Conservation (phyloP, 192 early-diverging fungal genomes). For the Coemansia sp. region DNA sequence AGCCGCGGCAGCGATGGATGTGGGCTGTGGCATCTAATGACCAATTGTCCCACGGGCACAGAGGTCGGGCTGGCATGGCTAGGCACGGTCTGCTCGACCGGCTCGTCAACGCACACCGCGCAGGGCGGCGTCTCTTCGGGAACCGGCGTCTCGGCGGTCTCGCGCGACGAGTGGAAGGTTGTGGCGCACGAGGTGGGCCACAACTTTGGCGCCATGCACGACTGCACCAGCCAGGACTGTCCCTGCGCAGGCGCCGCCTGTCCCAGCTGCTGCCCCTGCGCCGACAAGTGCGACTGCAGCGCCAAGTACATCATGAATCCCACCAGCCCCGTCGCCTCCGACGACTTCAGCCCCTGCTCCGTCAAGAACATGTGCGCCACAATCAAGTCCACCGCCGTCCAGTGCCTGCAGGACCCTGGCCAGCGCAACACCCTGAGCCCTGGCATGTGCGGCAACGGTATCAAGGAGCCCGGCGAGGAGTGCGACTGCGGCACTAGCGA, state of each 20-base stretch:
- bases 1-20: slow-evolving; percentile 67
- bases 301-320: slow-evolving; percentile 78
- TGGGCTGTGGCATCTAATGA: slow-evolving; percentile 95
- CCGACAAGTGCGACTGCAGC: slow-evolving; percentile 65
- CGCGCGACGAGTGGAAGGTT: slow-evolving; percentile 89
- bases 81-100: slow-evolving; percentile 67
- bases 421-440: slow-evolving; percentile 40
- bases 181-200: slow-evolving; percentile 96
- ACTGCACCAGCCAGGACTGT: slow-evolving; percentile 76
- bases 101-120: slow-evolving; percentile 55
- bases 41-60: slow-evolving; percentile 73
- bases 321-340: slow-evolving; percentile 62
- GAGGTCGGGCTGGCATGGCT: slow-evolving; percentile 91
- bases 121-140: slow-evolving; percentile 64
- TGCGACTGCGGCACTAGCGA: slow-evolving; percentile 84
- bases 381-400: slow-evolving; percentile 17
- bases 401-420: slow-evolving; percentile 55
- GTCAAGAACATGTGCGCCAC: slow-evolving; percentile 60
- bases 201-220: slow-evolving; percentile 86
- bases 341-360: slow-evolving; percentile 71
- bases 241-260: slow-evolving; percentile 53
- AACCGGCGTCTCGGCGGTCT: slow-evolving; percentile 82
- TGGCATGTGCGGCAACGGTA: slow-evolving; percentile 93
- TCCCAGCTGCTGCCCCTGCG: slow-evolving; percentile 73
- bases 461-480: slow-evolving; percentile 85